Evolutionary conservation across 2,329 filamentous ascomycete genomes (phyloP).

Genomic region (Penicillium sp.): DNA sequence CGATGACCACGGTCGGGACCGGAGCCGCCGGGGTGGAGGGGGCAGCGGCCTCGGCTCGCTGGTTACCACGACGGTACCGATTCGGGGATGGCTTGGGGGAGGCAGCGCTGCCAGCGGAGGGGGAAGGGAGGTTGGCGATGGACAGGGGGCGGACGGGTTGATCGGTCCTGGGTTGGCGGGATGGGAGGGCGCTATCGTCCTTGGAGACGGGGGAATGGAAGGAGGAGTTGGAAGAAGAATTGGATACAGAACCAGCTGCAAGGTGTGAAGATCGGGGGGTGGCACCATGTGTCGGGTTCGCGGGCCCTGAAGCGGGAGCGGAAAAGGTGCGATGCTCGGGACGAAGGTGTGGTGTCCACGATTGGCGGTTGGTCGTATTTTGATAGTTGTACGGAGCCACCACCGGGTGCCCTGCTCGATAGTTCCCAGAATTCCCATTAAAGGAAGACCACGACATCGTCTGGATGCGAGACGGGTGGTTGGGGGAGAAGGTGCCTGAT

Average conservation of each 20-base stretch:
- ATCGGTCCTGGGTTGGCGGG: constrained; percentile 41
- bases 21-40: constrained; percentile 14
- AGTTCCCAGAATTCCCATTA: constrained; percentile 45
- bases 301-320: constrained; percentile 49
- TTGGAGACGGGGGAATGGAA: constrained; percentile 46
- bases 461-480: constrained; percentile 39
- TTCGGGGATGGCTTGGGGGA: constrained; percentile 73
- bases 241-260: constrained; percentile 57
- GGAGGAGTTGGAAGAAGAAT: constrained; percentile 54
- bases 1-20: constrained; percentile 14
- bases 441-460: constrained; percentile 46
- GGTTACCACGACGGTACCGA: constrained; percentile 73
- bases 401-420: constrained; percentile 57
- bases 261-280: constrained; percentile 44
- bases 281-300: constrained; percentile 30
- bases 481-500: constrained; percentile 55
- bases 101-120: constrained; percentile 52
- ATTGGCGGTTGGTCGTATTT: constrained; percentile 55
- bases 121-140: constrained; percentile 52
- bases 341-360: constrained; percentile 56
- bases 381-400: constrained; percentile 74
- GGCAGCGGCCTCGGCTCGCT: constrained; percentile 53
- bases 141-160: constrained; percentile 45
- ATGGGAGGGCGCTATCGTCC: constrained; percentile 51
- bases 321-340: constrained; percentile 59